A percentile compares a stretch with the other conserved stretches of the same genome.
phyloP scores from a whole-genome alignment of 2,329 filamentous ascomycete species.

The Aspergillus floridensis region DNA sequence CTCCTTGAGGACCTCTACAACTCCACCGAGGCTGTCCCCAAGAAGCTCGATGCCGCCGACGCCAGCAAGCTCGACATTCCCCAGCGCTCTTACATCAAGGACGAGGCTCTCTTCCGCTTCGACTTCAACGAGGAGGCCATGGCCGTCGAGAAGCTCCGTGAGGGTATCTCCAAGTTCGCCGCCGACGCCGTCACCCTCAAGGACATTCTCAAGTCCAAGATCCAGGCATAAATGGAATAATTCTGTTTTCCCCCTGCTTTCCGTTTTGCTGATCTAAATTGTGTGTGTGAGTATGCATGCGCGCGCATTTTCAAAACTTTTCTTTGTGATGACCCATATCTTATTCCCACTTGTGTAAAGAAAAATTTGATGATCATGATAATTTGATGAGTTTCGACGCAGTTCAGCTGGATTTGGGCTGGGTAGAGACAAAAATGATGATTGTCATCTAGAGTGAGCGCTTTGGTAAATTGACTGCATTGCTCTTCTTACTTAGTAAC shows the following conservation, averaged over 20 bases:
- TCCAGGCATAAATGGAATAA: constrained; percentile 48
- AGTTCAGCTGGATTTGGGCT: constrained; percentile 2
- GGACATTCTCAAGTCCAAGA: constrained; percentile 85
- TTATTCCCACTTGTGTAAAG: constrained; percentile 20
- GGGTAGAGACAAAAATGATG: constrained; percentile 26
- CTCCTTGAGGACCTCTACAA: constrained; percentile 92
- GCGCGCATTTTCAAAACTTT: background rate
- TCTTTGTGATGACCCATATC: constrained; percentile 5
- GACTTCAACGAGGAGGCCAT: constrained; percentile 99
- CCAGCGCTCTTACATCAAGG: constrained; percentile 87
- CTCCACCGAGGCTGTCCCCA: constrained; percentile 74
- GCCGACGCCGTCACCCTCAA: constrained; percentile 94
- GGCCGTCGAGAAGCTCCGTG: constrained; percentile 98
- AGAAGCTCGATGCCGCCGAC: constrained; percentile 79
- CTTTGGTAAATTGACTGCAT: too few relatives aligned
- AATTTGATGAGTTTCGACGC: constrained; percentile 12
- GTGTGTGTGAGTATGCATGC: background rate
- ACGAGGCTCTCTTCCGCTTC: constrained; percentile 92
- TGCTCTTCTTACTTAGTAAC: too few relatives aligned
- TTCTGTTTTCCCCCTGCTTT: background rate
- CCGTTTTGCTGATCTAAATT: background rate
- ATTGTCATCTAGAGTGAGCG: constrained; percentile 1
- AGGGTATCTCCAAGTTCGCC: constrained; percentile 99
- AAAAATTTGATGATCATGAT: constrained; percentile 22
- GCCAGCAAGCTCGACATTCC: constrained; percentile 70